These are phyloP conservation scores for Venturia aucupariae DNA, from an alignment of 2,329 filamentous ascomycete species.

Conservation along the genomic window DNA sequence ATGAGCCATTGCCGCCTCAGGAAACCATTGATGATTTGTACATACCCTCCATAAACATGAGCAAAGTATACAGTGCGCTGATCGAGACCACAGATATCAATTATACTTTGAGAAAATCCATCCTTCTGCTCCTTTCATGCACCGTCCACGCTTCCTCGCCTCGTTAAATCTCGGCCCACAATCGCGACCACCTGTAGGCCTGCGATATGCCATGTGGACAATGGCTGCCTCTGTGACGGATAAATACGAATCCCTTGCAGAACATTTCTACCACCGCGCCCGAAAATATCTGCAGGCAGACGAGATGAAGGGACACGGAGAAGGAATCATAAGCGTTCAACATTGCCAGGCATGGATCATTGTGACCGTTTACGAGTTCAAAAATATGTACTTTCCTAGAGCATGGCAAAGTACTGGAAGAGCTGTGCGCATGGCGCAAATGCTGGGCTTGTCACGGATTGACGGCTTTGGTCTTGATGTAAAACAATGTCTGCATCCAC, in stretches of 20 bases:
- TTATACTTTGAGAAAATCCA: constrained; percentile 90
- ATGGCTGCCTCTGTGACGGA: constrained; percentile 77
- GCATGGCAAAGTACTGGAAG: constrained; percentile 90
- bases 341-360: constrained; percentile 81
- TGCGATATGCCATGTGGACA: constrained; percentile 96
- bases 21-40: constrained; percentile 81
- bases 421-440: constrained; percentile 70
- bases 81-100: constrained; percentile 48
- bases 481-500: constrained; percentile 79
- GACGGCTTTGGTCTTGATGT: constrained; percentile 79
- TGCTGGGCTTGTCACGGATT: constrained; percentile 85
- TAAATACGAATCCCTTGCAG: constrained; percentile 69
- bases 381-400: constrained; percentile 92
- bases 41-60: constrained; percentile 21
- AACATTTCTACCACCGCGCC: constrained; percentile 81
- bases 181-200: constrained; percentile 73
- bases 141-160: constrained; percentile 76
- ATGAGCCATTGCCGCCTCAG: constrained; percentile 69
- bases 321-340: constrained; percentile 74
- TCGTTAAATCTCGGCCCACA: constrained; percentile 83
- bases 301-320: constrained; percentile 86
- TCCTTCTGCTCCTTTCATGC: constrained; percentile 77
- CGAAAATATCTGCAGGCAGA: constrained; percentile 86
- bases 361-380: constrained; percentile 81
- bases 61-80: background rate